phyloP scores from a whole-genome alignment of 345 rosid species.

The Acer campestre region DNA sequence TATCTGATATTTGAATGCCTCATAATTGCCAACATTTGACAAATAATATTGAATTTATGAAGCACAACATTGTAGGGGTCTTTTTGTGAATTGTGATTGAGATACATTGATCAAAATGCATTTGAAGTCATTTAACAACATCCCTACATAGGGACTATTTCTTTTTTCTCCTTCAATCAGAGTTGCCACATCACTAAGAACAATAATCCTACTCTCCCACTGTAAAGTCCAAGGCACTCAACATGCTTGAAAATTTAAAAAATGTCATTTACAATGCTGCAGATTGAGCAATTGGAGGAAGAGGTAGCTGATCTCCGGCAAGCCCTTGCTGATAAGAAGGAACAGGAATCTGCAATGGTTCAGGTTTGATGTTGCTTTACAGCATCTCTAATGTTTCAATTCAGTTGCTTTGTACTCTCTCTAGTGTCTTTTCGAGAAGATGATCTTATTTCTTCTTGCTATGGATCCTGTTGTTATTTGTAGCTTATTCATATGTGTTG shows the following conservation, averaged over 20 bases:
- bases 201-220: neutral
- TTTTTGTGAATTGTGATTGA: neutral
- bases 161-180: conserved; percentile 9
- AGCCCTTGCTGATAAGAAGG: conserved; percentile 73
- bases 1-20: neutral
- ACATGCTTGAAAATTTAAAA: conserved; percentile 20
- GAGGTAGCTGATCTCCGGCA: conserved; percentile 60
- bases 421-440: conserved; percentile 13
- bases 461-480: conserved; percentile 9
- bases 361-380: conserved; percentile 44
- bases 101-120: conserved; percentile 1
- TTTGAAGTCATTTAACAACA: neutral
- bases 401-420: neutral
- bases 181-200: conserved; percentile 9
- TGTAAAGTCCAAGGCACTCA: conserved; percentile 22
- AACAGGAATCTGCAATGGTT: conserved; percentile 88
- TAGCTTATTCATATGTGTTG: conserved; percentile 11
- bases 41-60: conserved; percentile 8
- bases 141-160: neutral
- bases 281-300: conserved; percentile 79
- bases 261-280: conserved; percentile 21
- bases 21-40: neutral
- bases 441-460: conserved; percentile 3
- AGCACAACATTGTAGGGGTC: neutral
- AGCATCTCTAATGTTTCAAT: neutral